Conservation (phyloP, 2,329 filamentous ascomycete species). For the Cladophialophora exuberans region DNA sequence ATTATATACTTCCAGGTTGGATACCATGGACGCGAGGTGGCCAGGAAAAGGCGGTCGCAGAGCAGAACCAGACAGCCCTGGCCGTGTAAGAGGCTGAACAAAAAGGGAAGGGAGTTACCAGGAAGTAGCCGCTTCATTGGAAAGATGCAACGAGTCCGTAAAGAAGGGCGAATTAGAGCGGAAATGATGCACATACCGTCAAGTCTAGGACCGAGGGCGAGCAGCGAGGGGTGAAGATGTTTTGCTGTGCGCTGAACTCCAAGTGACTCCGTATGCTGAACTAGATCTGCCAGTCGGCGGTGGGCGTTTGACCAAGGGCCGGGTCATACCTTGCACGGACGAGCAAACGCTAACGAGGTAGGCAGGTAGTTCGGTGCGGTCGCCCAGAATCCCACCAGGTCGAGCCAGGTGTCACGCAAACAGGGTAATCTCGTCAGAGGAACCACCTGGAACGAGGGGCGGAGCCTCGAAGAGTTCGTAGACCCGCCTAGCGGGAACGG, state of each 20-base stretch:
- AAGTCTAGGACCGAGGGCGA: too few species aligned
- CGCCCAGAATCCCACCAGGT: constrained; percentile 7
- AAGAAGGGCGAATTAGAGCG: too few species aligned
- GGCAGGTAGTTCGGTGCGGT: background rate
- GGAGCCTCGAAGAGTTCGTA: background rate
- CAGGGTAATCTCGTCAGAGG: constrained; percentile 2
- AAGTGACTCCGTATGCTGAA: background rate
- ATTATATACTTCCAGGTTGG: too few species aligned
- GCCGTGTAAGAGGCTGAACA: background rate
- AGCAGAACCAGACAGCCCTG: background rate
- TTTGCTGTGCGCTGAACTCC: background rate
- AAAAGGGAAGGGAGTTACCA: constrained; percentile 1
- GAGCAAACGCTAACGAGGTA: background rate
- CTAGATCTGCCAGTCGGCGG: background rate
- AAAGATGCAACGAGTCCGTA: too few species aligned
- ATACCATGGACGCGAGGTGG: too few species aligned
- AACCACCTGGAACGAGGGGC: background rate
- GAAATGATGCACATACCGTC: too few species aligned
- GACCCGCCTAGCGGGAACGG: background rate
- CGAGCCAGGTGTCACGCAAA: constrained; percentile 3
- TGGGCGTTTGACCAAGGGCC: background rate
- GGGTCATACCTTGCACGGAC: background rate
- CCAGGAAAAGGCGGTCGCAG: background rate
- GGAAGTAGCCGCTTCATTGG: background rate
- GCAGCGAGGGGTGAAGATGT: background rate